These are phyloP conservation scores for Fusarium lyarnte DNA, from an alignment of 2,329 filamentous ascomycete species.

Conservation along the genomic window DNA sequence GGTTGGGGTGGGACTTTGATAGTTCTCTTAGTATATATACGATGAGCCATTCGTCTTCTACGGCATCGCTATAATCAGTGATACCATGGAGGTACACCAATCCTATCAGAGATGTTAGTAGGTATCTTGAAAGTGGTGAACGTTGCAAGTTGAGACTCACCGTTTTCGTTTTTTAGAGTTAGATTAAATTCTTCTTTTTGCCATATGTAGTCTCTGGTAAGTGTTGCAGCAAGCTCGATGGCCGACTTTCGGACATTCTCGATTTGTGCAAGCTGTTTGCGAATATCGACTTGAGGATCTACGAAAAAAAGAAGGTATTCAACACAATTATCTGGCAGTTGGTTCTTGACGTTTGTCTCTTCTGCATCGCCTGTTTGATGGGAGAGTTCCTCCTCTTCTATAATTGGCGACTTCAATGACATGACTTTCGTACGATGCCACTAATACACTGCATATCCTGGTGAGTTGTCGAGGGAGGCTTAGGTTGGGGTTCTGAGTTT, in stretches of 20 bases:
- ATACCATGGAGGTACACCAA: slow-evolving; percentile 75
- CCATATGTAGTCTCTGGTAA: slow-evolving; percentile 93
- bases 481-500: not conserved
- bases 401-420: slow-evolving; percentile 9
- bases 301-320: slow-evolving; percentile 85
- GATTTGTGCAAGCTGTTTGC: slow-evolving; percentile 71
- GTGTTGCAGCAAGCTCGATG: slow-evolving; percentile 65
- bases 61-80: slow-evolving; percentile 91
- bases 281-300: slow-evolving; percentile 62
- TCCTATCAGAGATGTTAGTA: slow-evolving; percentile 47
- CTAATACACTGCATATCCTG: not conserved
- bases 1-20: slow-evolving; percentile 73
- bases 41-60: slow-evolving; percentile 97
- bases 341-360: slow-evolving; percentile 14
- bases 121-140: not conserved
- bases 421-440: not conserved
- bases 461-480: not conserved
- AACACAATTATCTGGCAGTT: slow-evolving; percentile 81
- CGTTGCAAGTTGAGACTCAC: slow-evolving; percentile 50
- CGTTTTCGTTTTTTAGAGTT: slow-evolving; percentile 67
- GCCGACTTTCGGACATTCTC: slow-evolving; percentile 77
- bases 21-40: slow-evolving; percentile 89
- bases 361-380: not conserved
- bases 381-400: not conserved
- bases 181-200: slow-evolving; percentile 86